Base-by-base conservation (phyloP, 2,329 filamentous ascomycete genomes). In the Hypoxylon sp. region DNA sequence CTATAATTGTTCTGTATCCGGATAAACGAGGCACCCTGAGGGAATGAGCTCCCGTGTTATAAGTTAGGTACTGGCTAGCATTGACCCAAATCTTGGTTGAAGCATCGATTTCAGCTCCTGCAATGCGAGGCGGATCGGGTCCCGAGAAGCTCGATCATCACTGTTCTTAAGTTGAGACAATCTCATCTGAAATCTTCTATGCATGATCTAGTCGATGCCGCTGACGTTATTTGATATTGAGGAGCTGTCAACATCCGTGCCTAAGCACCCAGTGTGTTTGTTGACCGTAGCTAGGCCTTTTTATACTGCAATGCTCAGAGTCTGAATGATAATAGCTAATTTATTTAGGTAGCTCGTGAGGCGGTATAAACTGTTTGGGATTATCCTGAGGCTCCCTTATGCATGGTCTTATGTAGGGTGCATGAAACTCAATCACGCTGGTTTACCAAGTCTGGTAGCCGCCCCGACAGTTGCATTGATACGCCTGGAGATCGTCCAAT, bases 391-490 rank as follows among this genome's bases (percentile, higher is more conserved):
- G 38, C 51, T 50, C 51, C 56, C 30, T 65, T 19, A 60, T 65
- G 63, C 63, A 60, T 46, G 36, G 19, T 10, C 11, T 49, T 17
- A 23, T 23, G 23, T 23, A 6, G 43, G 32, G 13, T 48, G 57
- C 53, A 65, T 65, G 25, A 63, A 63, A 21, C 17, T 51, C 53
- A 52, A 62, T 57, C 43, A 43, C 38, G 50, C 38, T 38, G 46
- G 38, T 49, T 17, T 11, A 23, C 46, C 53, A 41, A 62, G 48
- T 19, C 38, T 25, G 48, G 49, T 32, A 56, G 58, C 49, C 30
- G 45, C 36, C 41, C 50, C 60, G 48, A 65, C 13, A 32, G 41
- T 38, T 62, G 55, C 59, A 68, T 66, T 57, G 21, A 63, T 63
- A 23, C 23, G n/a, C 14, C 38, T 41, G 43, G 25, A 48, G 45